A percentile compares a stretch with the other conserved stretches of the same genome.
phyloP scores from a whole-genome alignment of 1,284 basidiomycete species.

The Marasmius sp. region DNA sequence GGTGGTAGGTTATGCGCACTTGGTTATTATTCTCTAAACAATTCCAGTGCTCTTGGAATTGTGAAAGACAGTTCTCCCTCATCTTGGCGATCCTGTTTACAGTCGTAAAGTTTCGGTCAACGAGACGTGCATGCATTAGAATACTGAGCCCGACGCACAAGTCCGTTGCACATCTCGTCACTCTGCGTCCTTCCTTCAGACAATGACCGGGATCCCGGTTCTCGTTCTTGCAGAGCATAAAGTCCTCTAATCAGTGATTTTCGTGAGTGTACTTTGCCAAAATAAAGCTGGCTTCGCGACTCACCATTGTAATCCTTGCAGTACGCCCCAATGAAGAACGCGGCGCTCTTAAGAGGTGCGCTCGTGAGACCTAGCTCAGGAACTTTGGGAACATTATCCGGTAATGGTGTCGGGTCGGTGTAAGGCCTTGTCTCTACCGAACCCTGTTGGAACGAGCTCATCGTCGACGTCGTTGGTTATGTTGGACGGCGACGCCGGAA shows the following conservation, averaged over 20 bases:
- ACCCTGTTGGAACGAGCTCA: slow-evolving; percentile 49
- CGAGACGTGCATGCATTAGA: not conserved
- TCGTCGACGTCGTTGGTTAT: slow-evolving; percentile 29
- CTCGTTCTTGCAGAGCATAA: slow-evolving; percentile 98
- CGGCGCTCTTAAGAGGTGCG: slow-evolving; percentile 93
- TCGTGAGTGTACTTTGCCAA: slow-evolving; percentile 7
- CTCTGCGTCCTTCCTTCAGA: slow-evolving; percentile 92
- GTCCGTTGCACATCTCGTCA: slow-evolving; percentile 94
- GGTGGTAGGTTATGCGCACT: slow-evolving; percentile 40
- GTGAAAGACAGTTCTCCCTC: slow-evolving; percentile 85
- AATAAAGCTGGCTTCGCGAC: slow-evolving; percentile 26
- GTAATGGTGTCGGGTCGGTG: slow-evolving; percentile 71
- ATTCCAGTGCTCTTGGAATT: slow-evolving; percentile 93
- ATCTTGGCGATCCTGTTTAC: slow-evolving; percentile 85
- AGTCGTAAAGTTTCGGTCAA: not conserved
- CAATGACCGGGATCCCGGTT: slow-evolving; percentile 89
- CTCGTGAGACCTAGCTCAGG: slow-evolving; percentile 91
- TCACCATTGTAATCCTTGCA: slow-evolving; percentile 97
- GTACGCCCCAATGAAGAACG: slow-evolving; percentile 95
- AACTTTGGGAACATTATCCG: slow-evolving; percentile 77
- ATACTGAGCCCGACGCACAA: slow-evolving; percentile 60
- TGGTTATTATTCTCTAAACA: slow-evolving; percentile 97
- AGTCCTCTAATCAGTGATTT: slow-evolving; percentile 74
- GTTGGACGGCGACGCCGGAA: slow-evolving; percentile 2
- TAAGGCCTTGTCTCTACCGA: slow-evolving; percentile 19